A percentile compares a stretch with the other conserved stretches of the same genome.
Evolutionary conservation across 768 basidiomycete genomes (phyloP).

Genomic region (Tubosaeta brunneosetosa): DNA sequence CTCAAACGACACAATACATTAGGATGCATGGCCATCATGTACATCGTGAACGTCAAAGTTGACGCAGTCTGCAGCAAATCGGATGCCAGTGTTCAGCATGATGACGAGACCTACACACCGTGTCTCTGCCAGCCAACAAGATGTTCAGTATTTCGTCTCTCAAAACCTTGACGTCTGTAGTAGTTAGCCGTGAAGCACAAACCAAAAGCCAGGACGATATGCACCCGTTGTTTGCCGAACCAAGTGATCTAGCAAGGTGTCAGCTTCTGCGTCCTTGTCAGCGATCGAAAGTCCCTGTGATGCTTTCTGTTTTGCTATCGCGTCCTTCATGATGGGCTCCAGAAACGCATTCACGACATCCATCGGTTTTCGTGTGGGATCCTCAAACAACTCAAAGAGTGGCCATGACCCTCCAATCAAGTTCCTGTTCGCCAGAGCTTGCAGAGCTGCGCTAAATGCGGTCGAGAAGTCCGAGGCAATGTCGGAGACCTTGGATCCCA

Average conservation of each 20-base stretch:
- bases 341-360: slow-evolving; percentile 35
- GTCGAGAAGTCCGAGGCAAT: slow-evolving; percentile 25
- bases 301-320: slow-evolving; percentile 24
- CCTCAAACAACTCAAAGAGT: slow-evolving; percentile 33
- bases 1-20: slow-evolving; percentile 37
- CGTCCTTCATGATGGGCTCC: slow-evolving; percentile 37
- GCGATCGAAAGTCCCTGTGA: slow-evolving; percentile 1
- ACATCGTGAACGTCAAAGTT: slow-evolving; percentile 41
- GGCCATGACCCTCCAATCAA: slow-evolving; percentile 37
- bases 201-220: neutral
- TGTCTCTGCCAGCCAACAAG: slow-evolving; percentile 43
- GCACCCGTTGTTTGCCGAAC: slow-evolving; percentile 37
- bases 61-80: slow-evolving; percentile 36
- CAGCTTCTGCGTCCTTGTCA: slow-evolving; percentile 24
- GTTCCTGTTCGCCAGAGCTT: slow-evolving; percentile 25
- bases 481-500: slow-evolving; percentile 11
- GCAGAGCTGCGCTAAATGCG: slow-evolving; percentile 35
- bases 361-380: slow-evolving; percentile 33
- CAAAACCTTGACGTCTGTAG: slow-evolving; percentile 29
- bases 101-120: slow-evolving; percentile 23
- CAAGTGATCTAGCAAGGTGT: slow-evolving; percentile 40
- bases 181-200: neutral
- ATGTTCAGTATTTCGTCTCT: slow-evolving; percentile 42
- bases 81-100: neutral
- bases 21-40: slow-evolving; percentile 45